phyloP scores from a whole-genome alignment of 371 early-diverging fungal species.

The Encephalitozoon cuniculi region DNA sequence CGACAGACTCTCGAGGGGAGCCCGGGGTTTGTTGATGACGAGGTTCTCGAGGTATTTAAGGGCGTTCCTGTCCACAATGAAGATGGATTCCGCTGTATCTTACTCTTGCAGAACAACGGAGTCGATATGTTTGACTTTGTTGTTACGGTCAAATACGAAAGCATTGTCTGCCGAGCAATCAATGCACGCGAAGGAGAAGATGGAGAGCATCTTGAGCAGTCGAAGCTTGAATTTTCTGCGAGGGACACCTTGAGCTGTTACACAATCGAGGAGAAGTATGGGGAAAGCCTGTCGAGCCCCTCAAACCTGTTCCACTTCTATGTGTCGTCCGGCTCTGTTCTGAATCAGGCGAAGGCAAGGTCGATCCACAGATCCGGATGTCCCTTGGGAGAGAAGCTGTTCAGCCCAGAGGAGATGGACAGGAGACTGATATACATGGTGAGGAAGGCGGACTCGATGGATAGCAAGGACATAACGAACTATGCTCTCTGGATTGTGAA shows the following conservation, averaged over 20 bases:
- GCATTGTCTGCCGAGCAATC: neutral
- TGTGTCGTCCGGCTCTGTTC: slow-evolving; percentile 6
- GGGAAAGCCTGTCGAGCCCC: neutral
- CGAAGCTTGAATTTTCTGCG: neutral
- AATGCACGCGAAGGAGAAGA: neutral
- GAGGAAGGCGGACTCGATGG: slow-evolving; percentile 6
- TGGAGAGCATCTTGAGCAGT: neutral
- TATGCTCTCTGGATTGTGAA: slow-evolving; percentile 41
- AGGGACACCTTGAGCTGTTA: neutral
- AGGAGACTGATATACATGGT: slow-evolving; percentile 28
- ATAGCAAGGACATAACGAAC: slow-evolving; percentile 17
- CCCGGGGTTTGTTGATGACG: neutral
- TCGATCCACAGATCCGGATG: slow-evolving; percentile 4
- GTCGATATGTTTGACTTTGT: slow-evolving; percentile 30
- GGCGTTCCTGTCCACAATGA: neutral
- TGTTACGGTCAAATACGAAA: neutral
- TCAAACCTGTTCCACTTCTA: slow-evolving; percentile 19
- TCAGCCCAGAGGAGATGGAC: neutral
- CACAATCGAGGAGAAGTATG: neutral
- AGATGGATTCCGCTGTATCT: slow-evolving; percentile 8
- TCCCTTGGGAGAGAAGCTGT: neutral
- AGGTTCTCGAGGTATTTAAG: slow-evolving; percentile 11
- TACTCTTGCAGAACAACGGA: slow-evolving; percentile 17
- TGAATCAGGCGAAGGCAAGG: slow-evolving; percentile 9
- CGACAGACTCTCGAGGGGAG: neutral